A percentile compares a stretch with the other conserved stretches of the same genome.
Evolutionary conservation across 306 rosid genomes (phyloP).

Genomic region (Begonia fuchsioides): DNA sequence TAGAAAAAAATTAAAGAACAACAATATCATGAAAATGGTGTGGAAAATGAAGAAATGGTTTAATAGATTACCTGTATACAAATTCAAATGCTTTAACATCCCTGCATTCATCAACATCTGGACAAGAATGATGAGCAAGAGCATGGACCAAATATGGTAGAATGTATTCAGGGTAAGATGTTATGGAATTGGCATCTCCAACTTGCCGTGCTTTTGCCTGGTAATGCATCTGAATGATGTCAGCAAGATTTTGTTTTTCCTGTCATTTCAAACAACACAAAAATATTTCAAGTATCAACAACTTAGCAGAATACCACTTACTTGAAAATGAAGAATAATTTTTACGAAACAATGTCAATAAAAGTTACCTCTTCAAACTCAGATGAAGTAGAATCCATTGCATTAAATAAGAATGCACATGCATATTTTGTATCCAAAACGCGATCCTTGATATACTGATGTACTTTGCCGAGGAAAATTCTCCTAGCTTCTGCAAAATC

Average conservation of each 20-base stretch:
- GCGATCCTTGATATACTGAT: slow-evolving; percentile 81
- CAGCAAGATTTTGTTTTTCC: slow-evolving; percentile 70
- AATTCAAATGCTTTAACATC: slow-evolving; percentile 63
- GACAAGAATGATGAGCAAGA: slow-evolving; percentile 85
- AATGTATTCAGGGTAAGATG: slow-evolving; percentile 72
- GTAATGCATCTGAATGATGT: slow-evolving; percentile 82
- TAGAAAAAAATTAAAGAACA: too few species aligned
- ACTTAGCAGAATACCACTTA: background rate
- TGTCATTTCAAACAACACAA: slow-evolving; percentile 28
- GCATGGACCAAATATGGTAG: slow-evolving; percentile 69
- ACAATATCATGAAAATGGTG: too few species aligned
- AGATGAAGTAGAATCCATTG: slow-evolving; percentile 36
- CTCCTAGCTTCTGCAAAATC: slow-evolving; percentile 66
- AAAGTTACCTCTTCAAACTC: slow-evolving; percentile 64
- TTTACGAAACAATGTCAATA: slow-evolving; percentile 9
- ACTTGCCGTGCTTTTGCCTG: slow-evolving; percentile 62
- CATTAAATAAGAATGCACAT: slow-evolving; percentile 61
- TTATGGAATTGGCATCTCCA: slow-evolving; percentile 48
- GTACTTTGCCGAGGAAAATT: slow-evolving; percentile 58
- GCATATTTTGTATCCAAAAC: slow-evolving; percentile 86
- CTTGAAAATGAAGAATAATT: slow-evolving; percentile 6
- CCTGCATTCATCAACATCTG: slow-evolving; percentile 76
- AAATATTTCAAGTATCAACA: slow-evolving; percentile 3
- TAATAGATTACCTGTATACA: slow-evolving; percentile 49
- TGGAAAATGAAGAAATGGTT: background rate